Percentiles rank a stretch among this genome's conserved stretches.
These are phyloP conservation scores for Cardiospermum halicacabum DNA, from an alignment of 345 rosid genomes.

Conservation along the genomic window DNA sequence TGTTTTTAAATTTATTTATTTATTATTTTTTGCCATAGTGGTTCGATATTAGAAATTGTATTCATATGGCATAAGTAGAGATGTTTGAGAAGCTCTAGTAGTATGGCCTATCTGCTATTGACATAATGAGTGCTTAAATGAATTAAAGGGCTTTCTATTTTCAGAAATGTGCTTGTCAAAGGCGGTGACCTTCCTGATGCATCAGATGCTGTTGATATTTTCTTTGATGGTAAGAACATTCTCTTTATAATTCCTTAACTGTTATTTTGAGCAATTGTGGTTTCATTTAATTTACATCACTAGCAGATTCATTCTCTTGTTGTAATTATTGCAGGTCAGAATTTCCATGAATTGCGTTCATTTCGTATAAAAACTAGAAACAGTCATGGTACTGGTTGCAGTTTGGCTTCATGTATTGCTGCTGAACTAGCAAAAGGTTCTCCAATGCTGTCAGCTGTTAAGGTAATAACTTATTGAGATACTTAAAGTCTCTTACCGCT, in stretches of 20 bases:
- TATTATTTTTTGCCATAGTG: no score
- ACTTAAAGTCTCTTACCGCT: neutral
- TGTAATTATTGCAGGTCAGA: constrained; percentile 43
- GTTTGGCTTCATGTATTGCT: constrained; percentile 93
- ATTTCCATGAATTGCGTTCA: constrained; percentile 55
- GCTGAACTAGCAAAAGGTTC: constrained; percentile 96
- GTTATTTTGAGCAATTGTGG: neutral
- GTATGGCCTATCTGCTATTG: no score
- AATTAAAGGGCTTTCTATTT: constrained; percentile 13
- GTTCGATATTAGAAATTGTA: no score
- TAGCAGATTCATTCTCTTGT: neutral
- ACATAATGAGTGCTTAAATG: constrained; percentile 12
- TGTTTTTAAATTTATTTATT: no score
- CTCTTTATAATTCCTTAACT: constrained; percentile 3
- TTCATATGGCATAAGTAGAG: no score
- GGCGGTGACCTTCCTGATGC: constrained; percentile 94
- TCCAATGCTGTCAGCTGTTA: constrained; percentile 71
- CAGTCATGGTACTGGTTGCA: constrained; percentile 97
- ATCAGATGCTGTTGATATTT: constrained; percentile 78
- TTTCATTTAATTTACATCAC: neutral
- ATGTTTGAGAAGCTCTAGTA: no score
- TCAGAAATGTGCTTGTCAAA: constrained; percentile 85
- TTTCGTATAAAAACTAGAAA: constrained; percentile 69
- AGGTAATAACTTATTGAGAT: constrained; percentile 34
- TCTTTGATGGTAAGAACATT: constrained; percentile 58